A percentile compares a stretch with the other conserved stretches of the same genome.
Evolutionary conservation across 768 basidiomycete genomes (phyloP).

Genomic region (Tulasnella sp.): DNA sequence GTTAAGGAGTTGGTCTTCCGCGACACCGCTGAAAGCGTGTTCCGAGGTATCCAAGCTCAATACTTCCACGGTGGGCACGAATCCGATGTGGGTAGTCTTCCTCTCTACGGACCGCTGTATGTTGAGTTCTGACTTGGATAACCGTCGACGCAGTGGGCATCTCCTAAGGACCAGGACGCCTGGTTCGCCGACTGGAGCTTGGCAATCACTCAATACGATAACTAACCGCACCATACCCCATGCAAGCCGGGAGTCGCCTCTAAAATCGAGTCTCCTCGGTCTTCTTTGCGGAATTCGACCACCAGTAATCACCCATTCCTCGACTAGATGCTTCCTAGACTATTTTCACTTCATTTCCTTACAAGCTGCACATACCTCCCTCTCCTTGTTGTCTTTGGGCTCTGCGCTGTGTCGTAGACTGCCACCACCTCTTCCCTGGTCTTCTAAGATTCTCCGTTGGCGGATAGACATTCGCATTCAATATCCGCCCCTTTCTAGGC

Average conservation of each 20-base stretch:
- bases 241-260: neutral
- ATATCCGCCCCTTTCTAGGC: neutral
- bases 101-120: too few relatives aligned
- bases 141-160: constrained; percentile 1
- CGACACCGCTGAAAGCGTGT: neutral
- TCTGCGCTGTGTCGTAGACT: neutral
- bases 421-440: neutral
- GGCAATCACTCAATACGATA: constrained; percentile 4
- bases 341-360: neutral
- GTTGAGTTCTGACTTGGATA: neutral
- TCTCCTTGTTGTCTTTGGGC: neutral
- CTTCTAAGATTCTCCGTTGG: neutral
- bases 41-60: neutral
- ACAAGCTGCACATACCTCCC: neutral
- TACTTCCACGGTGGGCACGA: constrained; percentile 11
- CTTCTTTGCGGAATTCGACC: neutral
- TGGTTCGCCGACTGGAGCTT: constrained; percentile 17
- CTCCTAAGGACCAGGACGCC: constrained; percentile 11
- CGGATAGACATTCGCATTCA: neutral
- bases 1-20: constrained; percentile 6
- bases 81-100: neutral
- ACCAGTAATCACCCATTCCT: neutral
- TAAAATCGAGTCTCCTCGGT: neutral
- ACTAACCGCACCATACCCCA: neutral
- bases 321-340: neutral